Evolutionary conservation across 2,329 filamentous ascomycete genomes (phyloP).

Genomic region (Ascosphaera apis): DNA sequence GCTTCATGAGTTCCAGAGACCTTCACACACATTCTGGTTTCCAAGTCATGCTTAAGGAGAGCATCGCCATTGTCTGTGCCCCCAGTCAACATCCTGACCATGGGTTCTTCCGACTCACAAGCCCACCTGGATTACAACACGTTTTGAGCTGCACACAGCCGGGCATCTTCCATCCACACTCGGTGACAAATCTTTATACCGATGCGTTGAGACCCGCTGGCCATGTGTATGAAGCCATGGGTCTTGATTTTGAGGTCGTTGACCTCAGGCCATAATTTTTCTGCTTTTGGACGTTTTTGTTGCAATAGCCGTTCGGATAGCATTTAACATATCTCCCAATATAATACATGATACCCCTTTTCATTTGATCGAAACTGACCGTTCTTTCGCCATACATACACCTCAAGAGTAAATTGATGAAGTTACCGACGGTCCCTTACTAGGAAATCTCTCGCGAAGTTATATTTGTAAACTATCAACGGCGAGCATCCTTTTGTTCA

Average conservation of each 20-base stretch:
- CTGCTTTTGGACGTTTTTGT: too few relatives aligned
- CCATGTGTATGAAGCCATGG: constrained; percentile 45
- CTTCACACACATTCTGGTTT: constrained; percentile 86
- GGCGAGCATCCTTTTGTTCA: too few relatives aligned
- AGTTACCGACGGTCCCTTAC: too few relatives aligned
- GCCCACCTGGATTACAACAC: constrained; percentile 73
- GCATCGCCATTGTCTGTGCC: constrained; percentile 89
- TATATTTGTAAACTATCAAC: too few relatives aligned
- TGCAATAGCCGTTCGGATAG: too few relatives aligned
- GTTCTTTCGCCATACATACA: too few relatives aligned
- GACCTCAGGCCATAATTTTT: constrained; percentile 26
- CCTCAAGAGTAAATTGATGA: too few relatives aligned
- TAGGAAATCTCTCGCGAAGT: too few relatives aligned
- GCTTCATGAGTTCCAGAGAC: constrained; percentile 91
- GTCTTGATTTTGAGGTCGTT: constrained; percentile 43
- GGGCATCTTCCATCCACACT: constrained; percentile 65
- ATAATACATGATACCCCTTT: not conserved
- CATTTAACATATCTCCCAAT: not conserved
- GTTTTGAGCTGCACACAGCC: constrained; percentile 56
- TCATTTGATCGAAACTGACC: not conserved
- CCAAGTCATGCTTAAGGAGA: constrained; percentile 90
- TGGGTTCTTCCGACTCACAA: constrained; percentile 80
- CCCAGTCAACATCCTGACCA: constrained; percentile 53
- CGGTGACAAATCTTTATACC: constrained; percentile 51
- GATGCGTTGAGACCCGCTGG: constrained; percentile 42